phyloP scores from a whole-genome alignment of 75 land plant species.

The Picea glauca region DNA sequence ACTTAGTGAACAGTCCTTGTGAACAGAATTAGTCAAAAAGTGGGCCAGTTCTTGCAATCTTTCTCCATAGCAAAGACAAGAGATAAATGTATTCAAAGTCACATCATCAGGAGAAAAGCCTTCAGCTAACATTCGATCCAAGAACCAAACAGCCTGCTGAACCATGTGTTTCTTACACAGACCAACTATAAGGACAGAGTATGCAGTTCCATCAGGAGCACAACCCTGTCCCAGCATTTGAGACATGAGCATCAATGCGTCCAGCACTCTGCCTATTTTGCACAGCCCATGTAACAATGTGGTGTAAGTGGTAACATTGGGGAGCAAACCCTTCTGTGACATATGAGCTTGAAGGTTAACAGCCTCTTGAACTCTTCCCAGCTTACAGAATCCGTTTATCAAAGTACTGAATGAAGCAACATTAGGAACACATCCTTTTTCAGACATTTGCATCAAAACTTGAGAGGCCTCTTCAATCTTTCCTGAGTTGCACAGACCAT shows the following conservation, averaged over 20 bases:
- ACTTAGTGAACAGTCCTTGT: conserved; percentile 13
- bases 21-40: conserved; percentile 17
- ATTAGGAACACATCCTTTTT: conserved; percentile 27
- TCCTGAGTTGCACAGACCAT: conserved; percentile 30
- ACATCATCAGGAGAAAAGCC: conserved; percentile 29
- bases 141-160: conserved; percentile 17
- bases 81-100: conserved; percentile 15
- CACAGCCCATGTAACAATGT: conserved; percentile 24
- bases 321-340: conserved; percentile 14
- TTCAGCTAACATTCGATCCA: conserved; percentile 29
- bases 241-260: conserved; percentile 12
- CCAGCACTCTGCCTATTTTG: conserved; percentile 2
- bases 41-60: conserved; percentile 13
- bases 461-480: conserved; percentile 37
- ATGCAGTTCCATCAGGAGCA: conserved; percentile 24
- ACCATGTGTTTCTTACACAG: conserved; percentile 12
- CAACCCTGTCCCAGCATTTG: conserved; percentile 33
- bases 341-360: conserved; percentile 22
- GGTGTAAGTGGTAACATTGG: conserved; percentile 19
- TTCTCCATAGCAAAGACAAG: conserved; percentile 12
- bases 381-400: conserved; percentile 22
- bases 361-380: conserved; percentile 32
- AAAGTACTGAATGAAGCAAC: conserved; percentile 21
- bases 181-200: conserved; percentile 27
- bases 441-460: conserved; percentile 24